Evolutionary conservation across 352 stramenopile species (phyloP).

Genomic region (Phytophthora hibernalis): DNA sequence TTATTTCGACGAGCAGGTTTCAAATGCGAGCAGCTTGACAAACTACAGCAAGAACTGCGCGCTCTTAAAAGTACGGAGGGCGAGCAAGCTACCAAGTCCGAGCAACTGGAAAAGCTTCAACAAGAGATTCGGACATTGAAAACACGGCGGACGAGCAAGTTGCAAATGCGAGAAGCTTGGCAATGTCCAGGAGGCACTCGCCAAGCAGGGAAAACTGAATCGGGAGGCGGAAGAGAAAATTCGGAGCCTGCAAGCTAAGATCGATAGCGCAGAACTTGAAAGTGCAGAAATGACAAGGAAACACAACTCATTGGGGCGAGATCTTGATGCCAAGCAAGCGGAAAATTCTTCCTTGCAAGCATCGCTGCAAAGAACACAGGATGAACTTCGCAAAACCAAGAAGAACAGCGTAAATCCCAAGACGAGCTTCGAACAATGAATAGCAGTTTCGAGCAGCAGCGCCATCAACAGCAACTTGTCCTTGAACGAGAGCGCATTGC

Average conservation of each 20-base stretch:
- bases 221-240: slow-evolving; percentile 27
- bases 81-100: slow-evolving; percentile 17
- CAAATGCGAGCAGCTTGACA: slow-evolving; percentile 28
- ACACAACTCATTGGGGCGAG: slow-evolving; percentile 4
- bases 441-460: slow-evolving; percentile 38
- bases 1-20: slow-evolving; percentile 17
- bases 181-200: slow-evolving; percentile 24
- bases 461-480: slow-evolving; percentile 28
- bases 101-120: slow-evolving; percentile 30
- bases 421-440: slow-evolving; percentile 26
- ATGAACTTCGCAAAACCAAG: slow-evolving; percentile 24
- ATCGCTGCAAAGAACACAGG: slow-evolving; percentile 13
- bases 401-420: slow-evolving; percentile 30
- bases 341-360: slow-evolving; percentile 18
- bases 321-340: slow-evolving; percentile 25
- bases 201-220: slow-evolving; percentile 19
- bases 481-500: slow-evolving; percentile 34
- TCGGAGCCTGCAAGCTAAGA: slow-evolving; percentile 18
- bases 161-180: slow-evolving; percentile 18
- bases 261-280: slow-evolving; percentile 18
- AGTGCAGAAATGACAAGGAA: slow-evolving; percentile 9
- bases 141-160: slow-evolving; percentile 14
- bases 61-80: slow-evolving; percentile 13
- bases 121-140: slow-evolving; percentile 27
- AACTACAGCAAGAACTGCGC: slow-evolving; percentile 31